A percentile compares a stretch with the other conserved stretches of the same genome.
Conservation (phyloP, 805 yeast genomes). For the Cyberlindnera saturnus region DNA sequence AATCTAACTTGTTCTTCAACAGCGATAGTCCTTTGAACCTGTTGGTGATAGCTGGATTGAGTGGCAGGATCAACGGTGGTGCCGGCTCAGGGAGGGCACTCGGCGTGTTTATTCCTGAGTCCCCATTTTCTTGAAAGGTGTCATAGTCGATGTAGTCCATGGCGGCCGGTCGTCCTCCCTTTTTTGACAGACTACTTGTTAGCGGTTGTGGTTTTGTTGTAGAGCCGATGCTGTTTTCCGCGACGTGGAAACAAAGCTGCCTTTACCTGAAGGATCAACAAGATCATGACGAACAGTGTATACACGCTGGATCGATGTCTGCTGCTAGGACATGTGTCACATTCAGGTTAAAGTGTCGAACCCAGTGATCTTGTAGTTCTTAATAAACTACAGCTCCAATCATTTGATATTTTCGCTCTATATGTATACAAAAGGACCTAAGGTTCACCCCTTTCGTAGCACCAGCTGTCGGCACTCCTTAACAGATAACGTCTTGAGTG, state of each 20-base stretch:
- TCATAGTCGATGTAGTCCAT: slow-evolving; percentile 26
- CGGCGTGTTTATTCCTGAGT: background rate
- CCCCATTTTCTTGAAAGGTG: slow-evolving; percentile 9
- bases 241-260: too few relatives aligned
- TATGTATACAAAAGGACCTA: background rate
- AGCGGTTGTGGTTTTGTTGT: too few relatives aligned
- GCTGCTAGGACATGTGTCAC: too few relatives aligned
- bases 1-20: slow-evolving; percentile 18
- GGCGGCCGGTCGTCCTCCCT: background rate
- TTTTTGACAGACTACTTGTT: too few relatives aligned
- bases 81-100: slow-evolving; percentile 30
- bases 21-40: slow-evolving; percentile 32
- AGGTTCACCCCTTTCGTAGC: too few relatives aligned
- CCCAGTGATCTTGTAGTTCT: too few relatives aligned
- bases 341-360: too few relatives aligned
- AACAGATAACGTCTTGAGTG: slow-evolving; percentile 83
- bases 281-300: too few relatives aligned
- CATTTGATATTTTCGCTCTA: background rate
- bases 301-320: too few relatives aligned
- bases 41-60: slow-evolving; percentile 29
- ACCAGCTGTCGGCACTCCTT: slow-evolving; percentile 20
- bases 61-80: slow-evolving; percentile 33
- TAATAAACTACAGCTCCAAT: too few relatives aligned
- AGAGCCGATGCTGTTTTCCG: too few relatives aligned
- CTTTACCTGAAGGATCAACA: too few relatives aligned